Conservation (phyloP, 225 moss, liverwort and hornwort genomes). For the Antitrichia curtipendula region DNA sequence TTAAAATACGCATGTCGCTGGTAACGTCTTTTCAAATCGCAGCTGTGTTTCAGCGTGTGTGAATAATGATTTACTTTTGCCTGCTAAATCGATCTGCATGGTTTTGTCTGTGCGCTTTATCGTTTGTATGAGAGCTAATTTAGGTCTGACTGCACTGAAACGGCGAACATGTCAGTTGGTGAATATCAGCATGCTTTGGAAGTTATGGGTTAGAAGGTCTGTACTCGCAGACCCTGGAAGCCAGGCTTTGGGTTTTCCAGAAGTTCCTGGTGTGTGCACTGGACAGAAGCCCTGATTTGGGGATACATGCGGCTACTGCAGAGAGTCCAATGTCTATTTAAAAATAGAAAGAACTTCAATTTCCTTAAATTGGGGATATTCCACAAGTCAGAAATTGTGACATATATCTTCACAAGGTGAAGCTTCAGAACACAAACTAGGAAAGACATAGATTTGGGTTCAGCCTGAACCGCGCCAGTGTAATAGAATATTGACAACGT, state of each 20-base stretch:
- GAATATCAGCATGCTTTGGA: background rate
- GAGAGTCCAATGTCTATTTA: background rate
- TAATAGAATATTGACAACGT: too few relatives aligned
- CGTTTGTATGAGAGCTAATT: background rate
- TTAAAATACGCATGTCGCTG: too few relatives aligned
- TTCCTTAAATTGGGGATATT: too few relatives aligned
- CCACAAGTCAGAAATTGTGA: background rate
- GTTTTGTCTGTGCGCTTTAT: background rate
- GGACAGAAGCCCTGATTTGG: background rate
- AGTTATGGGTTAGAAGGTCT: background rate
- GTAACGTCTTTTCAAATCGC: background rate
- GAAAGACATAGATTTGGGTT: rapidly evolving
- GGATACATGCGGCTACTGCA: too few relatives aligned
- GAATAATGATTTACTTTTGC: background rate
- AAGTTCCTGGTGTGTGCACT: background rate
- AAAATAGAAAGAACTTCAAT: too few relatives aligned
- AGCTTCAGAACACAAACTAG: background rate
- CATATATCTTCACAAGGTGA: too few relatives aligned
- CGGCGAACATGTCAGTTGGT: background rate
- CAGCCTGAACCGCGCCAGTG: rapidly evolving
- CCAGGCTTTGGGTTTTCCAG: background rate
- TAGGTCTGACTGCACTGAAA: background rate
- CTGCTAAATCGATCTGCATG: too few relatives aligned
- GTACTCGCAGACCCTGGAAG: background rate
- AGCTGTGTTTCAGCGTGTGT: background rate